Evolutionary conservation across 768 basidiomycete species (phyloP).

Genomic region (Collybiopsis luxurians): DNA sequence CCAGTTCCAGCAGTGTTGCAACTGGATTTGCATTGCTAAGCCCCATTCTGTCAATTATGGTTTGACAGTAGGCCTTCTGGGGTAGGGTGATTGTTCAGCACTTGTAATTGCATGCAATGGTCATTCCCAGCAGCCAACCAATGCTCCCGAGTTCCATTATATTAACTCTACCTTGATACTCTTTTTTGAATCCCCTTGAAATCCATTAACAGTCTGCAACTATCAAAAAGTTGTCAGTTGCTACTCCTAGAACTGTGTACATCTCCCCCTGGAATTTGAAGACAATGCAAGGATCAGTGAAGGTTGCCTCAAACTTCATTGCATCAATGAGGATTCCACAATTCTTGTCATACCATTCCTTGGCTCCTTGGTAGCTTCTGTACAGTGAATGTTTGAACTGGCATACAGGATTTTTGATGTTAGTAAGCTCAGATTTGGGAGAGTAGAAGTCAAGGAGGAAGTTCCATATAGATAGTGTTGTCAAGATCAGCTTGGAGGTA

Average conservation of each 20-base stretch:
- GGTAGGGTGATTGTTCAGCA: constrained; percentile 13
- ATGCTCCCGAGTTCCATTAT: constrained; percentile 16
- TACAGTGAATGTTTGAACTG: background rate
- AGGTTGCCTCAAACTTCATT: no score
- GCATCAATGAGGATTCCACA: background rate
- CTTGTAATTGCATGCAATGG: constrained; percentile 13
- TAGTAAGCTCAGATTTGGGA: background rate
- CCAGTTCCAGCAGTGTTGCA: no score
- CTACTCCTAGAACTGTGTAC: background rate
- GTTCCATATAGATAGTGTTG: no score
- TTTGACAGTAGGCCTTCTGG: constrained; percentile 15
- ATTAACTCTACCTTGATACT: constrained; percentile 13
- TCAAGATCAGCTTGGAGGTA: constrained; percentile 2
- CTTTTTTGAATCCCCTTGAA: no score
- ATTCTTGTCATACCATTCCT: no score
- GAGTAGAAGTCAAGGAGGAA: background rate
- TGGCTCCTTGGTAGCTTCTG: no score
- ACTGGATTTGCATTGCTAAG: no score
- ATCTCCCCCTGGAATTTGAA: background rate
- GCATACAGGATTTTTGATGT: no score
- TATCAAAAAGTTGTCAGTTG: constrained; percentile 24
- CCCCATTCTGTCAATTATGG: no score
- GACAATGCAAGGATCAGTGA: no score
- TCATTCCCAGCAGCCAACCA: constrained; percentile 18
- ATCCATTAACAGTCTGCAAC: constrained; percentile 3